phyloP scores from a whole-genome alignment of 768 basidiomycete species.

The Coprinopsis sp. region DNA sequence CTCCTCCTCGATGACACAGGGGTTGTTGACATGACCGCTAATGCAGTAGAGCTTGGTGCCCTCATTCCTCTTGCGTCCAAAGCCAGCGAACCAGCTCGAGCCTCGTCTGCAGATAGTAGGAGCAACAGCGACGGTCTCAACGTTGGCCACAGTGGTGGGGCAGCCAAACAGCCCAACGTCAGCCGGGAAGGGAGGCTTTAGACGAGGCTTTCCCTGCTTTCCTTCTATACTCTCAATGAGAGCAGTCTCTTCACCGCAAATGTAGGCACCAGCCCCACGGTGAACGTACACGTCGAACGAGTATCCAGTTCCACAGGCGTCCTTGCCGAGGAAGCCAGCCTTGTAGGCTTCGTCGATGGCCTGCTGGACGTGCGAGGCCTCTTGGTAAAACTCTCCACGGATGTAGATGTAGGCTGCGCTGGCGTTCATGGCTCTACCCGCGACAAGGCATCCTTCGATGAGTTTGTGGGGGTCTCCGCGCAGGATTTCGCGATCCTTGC shows the following conservation, averaged over 20 bases:
- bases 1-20: slow-evolving; percentile 97
- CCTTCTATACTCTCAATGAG: slow-evolving; percentile 96
- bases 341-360: slow-evolving; percentile 95
- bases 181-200: slow-evolving; percentile 98
- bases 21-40: slow-evolving; percentile 96
- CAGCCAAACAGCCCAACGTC: slow-evolving; percentile 98
- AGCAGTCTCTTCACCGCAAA: slow-evolving; percentile 98
- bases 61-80: slow-evolving; percentile 88
- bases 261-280: slow-evolving; percentile 96
- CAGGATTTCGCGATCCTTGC: slow-evolving; percentile 98
- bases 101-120: slow-evolving; percentile 95
- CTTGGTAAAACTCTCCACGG: slow-evolving; percentile 96
- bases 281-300: slow-evolving; percentile 98
- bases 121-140: slow-evolving; percentile 97
- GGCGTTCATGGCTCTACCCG: slow-evolving; percentile 96
- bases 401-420: slow-evolving; percentile 99
- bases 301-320: slow-evolving; percentile 91
- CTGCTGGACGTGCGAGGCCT: slow-evolving; percentile 89
- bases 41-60: slow-evolving; percentile 98
- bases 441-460: slow-evolving; percentile 95
- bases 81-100: slow-evolving; percentile 83
- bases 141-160: slow-evolving; percentile 96
- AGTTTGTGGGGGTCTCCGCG: slow-evolving; percentile 98
- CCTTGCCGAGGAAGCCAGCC: slow-evolving; percentile 80
- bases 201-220: slow-evolving; percentile 95